Conservation (phyloP, 805 yeast species). For the Brettanomyces sp. region DNA sequence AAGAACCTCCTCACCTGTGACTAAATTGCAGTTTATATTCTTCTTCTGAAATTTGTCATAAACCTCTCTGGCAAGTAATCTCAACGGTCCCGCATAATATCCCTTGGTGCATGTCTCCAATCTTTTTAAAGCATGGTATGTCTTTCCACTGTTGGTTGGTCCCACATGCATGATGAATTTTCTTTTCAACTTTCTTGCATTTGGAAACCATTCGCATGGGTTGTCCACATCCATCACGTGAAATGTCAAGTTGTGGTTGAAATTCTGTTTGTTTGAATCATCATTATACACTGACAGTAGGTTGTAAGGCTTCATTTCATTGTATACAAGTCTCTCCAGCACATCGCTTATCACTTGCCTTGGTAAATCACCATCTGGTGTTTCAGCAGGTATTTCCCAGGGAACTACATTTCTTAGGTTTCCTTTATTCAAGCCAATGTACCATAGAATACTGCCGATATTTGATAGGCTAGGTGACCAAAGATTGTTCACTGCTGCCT, state of each 20-base stretch:
- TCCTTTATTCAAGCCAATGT: neutral
- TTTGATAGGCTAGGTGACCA: too few species aligned
- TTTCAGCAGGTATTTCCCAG: neutral
- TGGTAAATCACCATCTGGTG: neutral
- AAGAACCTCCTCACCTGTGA: constrained; percentile 94
- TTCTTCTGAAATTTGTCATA: constrained; percentile 68
- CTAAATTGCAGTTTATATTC: constrained; percentile 65
- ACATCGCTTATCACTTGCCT: constrained; percentile 14
- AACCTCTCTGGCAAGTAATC: constrained; percentile 85
- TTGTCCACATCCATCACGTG: constrained; percentile 37
- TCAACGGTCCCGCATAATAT: constrained; percentile 87
- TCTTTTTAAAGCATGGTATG: constrained; percentile 68
- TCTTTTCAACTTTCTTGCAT: constrained; percentile 70
- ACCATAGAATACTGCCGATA: too few species aligned
- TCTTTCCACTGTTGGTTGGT: constrained; percentile 95
- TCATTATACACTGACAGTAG: constrained; percentile 20
- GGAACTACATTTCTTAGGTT: neutral
- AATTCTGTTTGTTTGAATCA: constrained; percentile 23
- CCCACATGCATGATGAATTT: constrained; percentile 90
- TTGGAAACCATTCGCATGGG: constrained; percentile 78
- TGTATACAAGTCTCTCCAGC: constrained; percentile 21
- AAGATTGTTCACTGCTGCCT: too few species aligned
- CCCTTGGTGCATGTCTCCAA: constrained; percentile 64
- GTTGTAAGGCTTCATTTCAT: constrained; percentile 21
- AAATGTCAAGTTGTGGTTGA: constrained; percentile 24